These are phyloP conservation scores for Kalaharituber pfeilii DNA, from an alignment of 2,329 filamentous ascomycete genomes.

Conservation along the genomic window DNA sequence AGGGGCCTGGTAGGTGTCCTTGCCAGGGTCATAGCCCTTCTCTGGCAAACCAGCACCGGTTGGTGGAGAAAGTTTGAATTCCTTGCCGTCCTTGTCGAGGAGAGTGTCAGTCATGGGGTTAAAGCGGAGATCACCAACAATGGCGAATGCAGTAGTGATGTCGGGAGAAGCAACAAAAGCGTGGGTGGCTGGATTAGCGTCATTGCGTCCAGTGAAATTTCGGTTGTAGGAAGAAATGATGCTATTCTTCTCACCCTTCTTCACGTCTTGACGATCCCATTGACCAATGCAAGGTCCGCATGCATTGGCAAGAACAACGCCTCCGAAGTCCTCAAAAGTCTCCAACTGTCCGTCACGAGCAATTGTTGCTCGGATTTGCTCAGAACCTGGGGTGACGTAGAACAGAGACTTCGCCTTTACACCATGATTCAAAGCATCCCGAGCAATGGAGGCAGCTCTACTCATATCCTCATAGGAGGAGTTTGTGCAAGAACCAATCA, in stretches of 20 bases:
- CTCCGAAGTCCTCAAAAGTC: slow-evolving; percentile 92
- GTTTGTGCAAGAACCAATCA: slow-evolving; percentile 99
- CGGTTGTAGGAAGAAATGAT: slow-evolving; percentile 99
- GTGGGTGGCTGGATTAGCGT: slow-evolving; percentile 86
- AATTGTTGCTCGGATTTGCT: slow-evolving; percentile 91
- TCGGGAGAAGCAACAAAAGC: slow-evolving; percentile 86
- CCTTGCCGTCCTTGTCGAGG: slow-evolving; percentile 89
- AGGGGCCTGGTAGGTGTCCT: slow-evolving; percentile 90
- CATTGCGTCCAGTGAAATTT: slow-evolving; percentile 97
- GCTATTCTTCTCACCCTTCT: slow-evolving; percentile 90
- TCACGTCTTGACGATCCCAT: slow-evolving; percentile 84
- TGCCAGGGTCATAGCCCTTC: slow-evolving; percentile 73
- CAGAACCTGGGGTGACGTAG: slow-evolving; percentile 88
- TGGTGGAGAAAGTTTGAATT: slow-evolving; percentile 73
- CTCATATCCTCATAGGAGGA: slow-evolving; percentile 79
- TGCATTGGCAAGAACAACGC: slow-evolving; percentile 85
- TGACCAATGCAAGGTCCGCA: slow-evolving; percentile 88
- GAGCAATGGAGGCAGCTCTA: slow-evolving; percentile 76
- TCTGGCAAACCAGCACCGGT: slow-evolving; percentile 63
- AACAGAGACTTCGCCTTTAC: slow-evolving; percentile 87
- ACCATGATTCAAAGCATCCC: slow-evolving; percentile 78
- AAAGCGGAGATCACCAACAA: slow-evolving; percentile 75
- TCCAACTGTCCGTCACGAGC: slow-evolving; percentile 76
- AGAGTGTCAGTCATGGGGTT: slow-evolving; percentile 86
- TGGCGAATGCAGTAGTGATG: slow-evolving; percentile 68